Percentiles rank a stretch among this genome's conserved stretches.
These are phyloP conservation scores for Aleurites moluccanus DNA, from an alignment of 441 rosid species.

Conservation along the genomic window DNA sequence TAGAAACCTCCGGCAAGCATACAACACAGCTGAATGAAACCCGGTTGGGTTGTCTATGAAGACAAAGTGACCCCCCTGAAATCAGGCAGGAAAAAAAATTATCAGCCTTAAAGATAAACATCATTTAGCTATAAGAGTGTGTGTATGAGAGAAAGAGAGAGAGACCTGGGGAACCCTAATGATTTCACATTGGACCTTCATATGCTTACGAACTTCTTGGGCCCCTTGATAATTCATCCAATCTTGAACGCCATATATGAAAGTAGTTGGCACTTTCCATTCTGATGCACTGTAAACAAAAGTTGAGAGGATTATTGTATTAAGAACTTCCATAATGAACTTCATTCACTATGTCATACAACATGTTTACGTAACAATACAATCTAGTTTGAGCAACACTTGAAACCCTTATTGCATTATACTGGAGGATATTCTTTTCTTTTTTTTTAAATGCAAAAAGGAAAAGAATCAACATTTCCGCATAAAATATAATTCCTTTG, in stretches of 20 bases:
- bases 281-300: constrained; percentile 76
- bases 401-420: no score
- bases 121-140: not conserved
- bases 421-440: not conserved
- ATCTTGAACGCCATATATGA: constrained; percentile 82
- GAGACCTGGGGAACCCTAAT: constrained; percentile 91
- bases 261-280: constrained; percentile 97
- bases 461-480: no score
- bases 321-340: not conserved
- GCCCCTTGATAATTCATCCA: constrained; percentile 98
- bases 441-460: not conserved
- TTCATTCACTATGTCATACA: not conserved
- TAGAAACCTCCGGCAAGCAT: constrained; percentile 74
- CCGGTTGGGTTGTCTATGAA: constrained; percentile 79
- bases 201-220: constrained; percentile 70
- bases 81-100: not conserved
- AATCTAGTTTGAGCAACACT: not conserved
- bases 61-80: constrained; percentile 88
- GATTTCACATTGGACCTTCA: constrained; percentile 95
- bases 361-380: not conserved
- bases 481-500: no score
- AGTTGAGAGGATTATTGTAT: not conserved
- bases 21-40: constrained; percentile 72
- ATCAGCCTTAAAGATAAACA: not conserved
- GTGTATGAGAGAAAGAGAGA: constrained; percentile 12